phyloP scores from a whole-genome alignment of 176 grass and related monocot species.

The Canna indica region DNA sequence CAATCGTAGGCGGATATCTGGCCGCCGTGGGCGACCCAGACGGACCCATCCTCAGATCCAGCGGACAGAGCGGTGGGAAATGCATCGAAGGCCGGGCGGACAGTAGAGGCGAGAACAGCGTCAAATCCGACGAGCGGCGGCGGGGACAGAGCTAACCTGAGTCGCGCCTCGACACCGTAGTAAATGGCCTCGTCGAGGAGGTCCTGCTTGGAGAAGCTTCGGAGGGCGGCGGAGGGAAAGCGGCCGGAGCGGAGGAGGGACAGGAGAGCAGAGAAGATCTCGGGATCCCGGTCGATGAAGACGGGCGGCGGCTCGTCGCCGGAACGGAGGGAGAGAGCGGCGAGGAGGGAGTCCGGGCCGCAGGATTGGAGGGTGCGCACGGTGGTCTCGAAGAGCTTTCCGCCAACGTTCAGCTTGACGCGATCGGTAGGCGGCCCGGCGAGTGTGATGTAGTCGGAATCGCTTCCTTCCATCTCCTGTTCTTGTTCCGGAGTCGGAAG shows the following conservation, averaged over 20 bases:
- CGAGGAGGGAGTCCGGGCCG: conserved; percentile 29
- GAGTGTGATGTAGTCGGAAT: background rate
- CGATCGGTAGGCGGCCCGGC: background rate
- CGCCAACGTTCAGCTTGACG: conserved; percentile 60
- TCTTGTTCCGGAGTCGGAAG: background rate
- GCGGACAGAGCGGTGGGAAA: conserved; percentile 54
- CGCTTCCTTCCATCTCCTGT: background rate
- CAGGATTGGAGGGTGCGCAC: conserved; percentile 31
- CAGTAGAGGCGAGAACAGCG: conserved; percentile 34
- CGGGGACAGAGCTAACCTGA: conserved; percentile 47
- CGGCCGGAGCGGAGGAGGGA: conserved; percentile 42
- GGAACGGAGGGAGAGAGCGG: conserved; percentile 8
- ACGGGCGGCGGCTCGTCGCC: conserved; percentile 5
- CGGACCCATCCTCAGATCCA: conserved; percentile 41
- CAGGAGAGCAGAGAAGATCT: conserved; percentile 48
- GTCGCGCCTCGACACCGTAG: conserved; percentile 44
- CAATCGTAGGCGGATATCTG: conserved; percentile 54
- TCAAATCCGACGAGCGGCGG: conserved; percentile 72
- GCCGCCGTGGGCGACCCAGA: conserved; percentile 69
- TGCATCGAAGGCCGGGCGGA: conserved; percentile 56
- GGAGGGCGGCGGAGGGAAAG: conserved; percentile 17
- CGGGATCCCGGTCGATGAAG: conserved; percentile 66
- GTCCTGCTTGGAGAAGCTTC: conserved; percentile 26
- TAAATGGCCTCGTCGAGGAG: conserved; percentile 57
- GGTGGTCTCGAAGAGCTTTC: conserved; percentile 49